A percentile compares a stretch with the other conserved stretches of the same genome.
Evolutionary conservation across 345 rosid genomes (phyloP).

Genomic region (Salix suchowensis): DNA sequence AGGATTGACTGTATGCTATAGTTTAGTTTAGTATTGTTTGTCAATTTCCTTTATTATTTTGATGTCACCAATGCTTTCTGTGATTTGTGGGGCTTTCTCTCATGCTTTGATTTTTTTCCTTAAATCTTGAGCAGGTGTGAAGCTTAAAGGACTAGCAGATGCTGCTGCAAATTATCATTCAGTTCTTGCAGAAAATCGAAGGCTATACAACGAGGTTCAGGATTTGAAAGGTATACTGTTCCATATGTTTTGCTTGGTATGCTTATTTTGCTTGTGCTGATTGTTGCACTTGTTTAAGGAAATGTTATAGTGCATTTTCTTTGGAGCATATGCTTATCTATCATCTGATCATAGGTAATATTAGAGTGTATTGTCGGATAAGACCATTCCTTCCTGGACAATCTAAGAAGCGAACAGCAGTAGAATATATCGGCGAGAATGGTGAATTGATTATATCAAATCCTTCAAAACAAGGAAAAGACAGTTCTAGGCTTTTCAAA

Average conservation of each 20-base stretch:
- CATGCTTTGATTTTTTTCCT: background rate
- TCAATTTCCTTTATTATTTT: slow-evolving; percentile 7
- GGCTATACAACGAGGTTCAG: slow-evolving; percentile 86
- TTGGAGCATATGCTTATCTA: background rate
- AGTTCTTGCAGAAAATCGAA: slow-evolving; percentile 80
- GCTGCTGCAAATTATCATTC: slow-evolving; percentile 81
- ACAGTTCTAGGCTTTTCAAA: slow-evolving; percentile 68
- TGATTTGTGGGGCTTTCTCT: slow-evolving; percentile 9
- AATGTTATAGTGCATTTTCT: slow-evolving; percentile 83
- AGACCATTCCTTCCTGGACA: slow-evolving; percentile 92
- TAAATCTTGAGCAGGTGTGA: slow-evolving; percentile 43
- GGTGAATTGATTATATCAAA: slow-evolving; percentile 87
- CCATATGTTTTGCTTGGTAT: background rate
- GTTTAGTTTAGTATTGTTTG: background rate
- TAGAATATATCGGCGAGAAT: slow-evolving; percentile 78
- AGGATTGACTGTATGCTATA: slow-evolving; percentile 5
- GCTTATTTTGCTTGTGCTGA: slow-evolving; percentile 15
- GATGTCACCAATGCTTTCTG: slow-evolving; percentile 3
- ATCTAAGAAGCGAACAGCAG: slow-evolving; percentile 59
- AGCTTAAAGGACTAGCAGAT: slow-evolving; percentile 72
- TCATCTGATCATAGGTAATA: slow-evolving; percentile 53
- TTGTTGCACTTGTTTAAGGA: slow-evolving; percentile 37
- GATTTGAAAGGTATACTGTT: slow-evolving; percentile 75
- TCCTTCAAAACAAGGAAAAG: slow-evolving; percentile 82
- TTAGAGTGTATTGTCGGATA: slow-evolving; percentile 92